Evolutionary conservation across 2,329 filamentous ascomycete species (phyloP).

Genomic region (Ustilaginoidea virens): DNA sequence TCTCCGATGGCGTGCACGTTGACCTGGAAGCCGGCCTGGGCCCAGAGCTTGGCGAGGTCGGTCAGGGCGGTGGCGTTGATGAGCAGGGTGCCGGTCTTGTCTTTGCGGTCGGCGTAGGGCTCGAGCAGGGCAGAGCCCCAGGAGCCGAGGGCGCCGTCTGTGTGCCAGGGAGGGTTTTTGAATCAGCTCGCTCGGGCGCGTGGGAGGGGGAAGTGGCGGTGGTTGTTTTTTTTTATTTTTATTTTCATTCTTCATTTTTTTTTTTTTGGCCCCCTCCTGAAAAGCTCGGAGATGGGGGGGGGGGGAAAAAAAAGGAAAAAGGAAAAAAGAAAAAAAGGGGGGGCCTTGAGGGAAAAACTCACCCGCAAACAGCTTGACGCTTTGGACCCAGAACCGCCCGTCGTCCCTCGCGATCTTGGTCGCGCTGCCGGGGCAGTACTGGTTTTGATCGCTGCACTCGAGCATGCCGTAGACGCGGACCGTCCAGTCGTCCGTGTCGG

Average conservation of each 20-base stretch:
- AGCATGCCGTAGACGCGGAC: slow-evolving; percentile 54
- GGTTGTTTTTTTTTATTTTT: neutral
- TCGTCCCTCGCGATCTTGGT: slow-evolving; percentile 26
- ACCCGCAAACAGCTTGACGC: slow-evolving; percentile 57
- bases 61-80: slow-evolving; percentile 46
- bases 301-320: no score
- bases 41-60: slow-evolving; percentile 40
- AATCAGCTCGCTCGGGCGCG: no score
- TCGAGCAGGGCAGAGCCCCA: slow-evolving; percentile 61
- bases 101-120: slow-evolving; percentile 49
- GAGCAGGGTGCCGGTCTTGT: slow-evolving; percentile 47
- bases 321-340: neutral
- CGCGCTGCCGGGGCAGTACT: slow-evolving; percentile 38
- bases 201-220: no score
- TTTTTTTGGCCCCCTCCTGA: no score
- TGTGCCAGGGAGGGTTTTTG: no score
- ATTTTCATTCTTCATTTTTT: neutral
- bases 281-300: neutral
- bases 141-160: slow-evolving; percentile 53
- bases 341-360: slow-evolving; percentile 8
- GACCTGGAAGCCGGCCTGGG: slow-evolving; percentile 46
- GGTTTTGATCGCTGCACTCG: slow-evolving; percentile 49
- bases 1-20: slow-evolving; percentile 63
- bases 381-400: slow-evolving; percentile 38
- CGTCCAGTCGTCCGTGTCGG: slow-evolving; percentile 34